Base-by-base conservation (phyloP, 257 asterid species). In the Fraxinus quadrangulata region DNA sequence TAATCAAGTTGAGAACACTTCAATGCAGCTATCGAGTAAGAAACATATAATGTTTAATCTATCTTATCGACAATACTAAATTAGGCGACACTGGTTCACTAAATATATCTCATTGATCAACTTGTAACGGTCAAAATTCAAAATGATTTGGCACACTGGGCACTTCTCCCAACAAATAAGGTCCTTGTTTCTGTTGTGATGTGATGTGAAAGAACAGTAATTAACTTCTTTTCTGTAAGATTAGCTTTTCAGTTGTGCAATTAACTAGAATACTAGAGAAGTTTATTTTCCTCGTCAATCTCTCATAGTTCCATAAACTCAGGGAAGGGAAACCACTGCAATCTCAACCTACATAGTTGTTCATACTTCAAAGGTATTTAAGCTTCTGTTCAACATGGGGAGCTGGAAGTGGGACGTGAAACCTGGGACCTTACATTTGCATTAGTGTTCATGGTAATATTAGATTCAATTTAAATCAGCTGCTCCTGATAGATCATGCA, bases 111-210 rank as follows among this genome's bases (percentile, higher is more conserved):
- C 65, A 54, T 54, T 7, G 0, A 54, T 40, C 14, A 10, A 40
- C 3, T 40, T 12, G 1, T 40, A 40, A 40, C 3, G 10, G 65
- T 54, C 23, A 54, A 54, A 54, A 24, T 54, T 54, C 65, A 6
- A 54, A n/a, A 54, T 54, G 65, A n/a, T 17, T 54, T 19, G 65
- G 65, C 84, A 78, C 72, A 21, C 49, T 40, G 45, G 12, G 49
- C 21, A 39, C 45, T 59, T 79, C 66, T 74, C 31, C 13, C 70
- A 10, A 47, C 37, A 79, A 67, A 42, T 56, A 74, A 31, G 51
- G 34, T 73, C 51, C 26, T 30, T 1, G 26, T 54, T 54, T n/a
- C 56, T 4, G 3, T 14, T 14, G 56, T 47, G n/a, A 47, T 14
- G 56, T 47, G n/a, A 47, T 14, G 19, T 28, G 31, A 70, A 26